A percentile compares a stretch with the other conserved stretches of the same genome.
These are phyloP conservation scores for Microstegium vimineum DNA, from an alignment of 176 grass and related monocot species.

Conservation along the genomic window DNA sequence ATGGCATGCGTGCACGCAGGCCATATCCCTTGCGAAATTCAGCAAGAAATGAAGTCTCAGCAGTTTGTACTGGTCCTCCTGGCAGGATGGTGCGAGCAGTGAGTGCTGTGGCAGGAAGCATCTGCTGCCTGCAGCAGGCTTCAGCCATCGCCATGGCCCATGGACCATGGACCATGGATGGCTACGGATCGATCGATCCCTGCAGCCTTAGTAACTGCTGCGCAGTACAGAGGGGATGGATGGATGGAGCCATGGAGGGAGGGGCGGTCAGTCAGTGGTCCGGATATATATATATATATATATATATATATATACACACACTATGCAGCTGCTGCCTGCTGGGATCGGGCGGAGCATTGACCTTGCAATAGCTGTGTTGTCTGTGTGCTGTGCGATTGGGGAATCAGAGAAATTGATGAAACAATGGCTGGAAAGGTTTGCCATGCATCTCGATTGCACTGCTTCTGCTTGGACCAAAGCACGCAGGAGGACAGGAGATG, in stretches of 20 bases:
- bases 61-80: background rate
- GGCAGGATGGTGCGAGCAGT: background rate
- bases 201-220: conserved; percentile 20
- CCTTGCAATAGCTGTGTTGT: conserved; percentile 20
- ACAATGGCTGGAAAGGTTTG: background rate
- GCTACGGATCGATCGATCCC: background rate
- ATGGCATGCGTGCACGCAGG: background rate
- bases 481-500: background rate
- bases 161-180: background rate
- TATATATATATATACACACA: no score
- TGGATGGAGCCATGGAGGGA: no score
- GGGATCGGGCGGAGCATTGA: conserved; percentile 8
- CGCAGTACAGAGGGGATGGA: no score
- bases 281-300: no score
- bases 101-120: background rate
- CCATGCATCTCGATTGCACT: background rate
- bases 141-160: background rate
- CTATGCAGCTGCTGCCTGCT: no score
- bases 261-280: no score
- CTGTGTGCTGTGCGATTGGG: no score
- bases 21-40: background rate
- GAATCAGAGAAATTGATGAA: background rate
- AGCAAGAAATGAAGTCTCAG: background rate
- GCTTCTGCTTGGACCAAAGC: background rate
- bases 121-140: background rate